Evolutionary conservation across 768 basidiomycete genomes (phyloP).

Genomic region (Clitopilus passeckerianus): DNA sequence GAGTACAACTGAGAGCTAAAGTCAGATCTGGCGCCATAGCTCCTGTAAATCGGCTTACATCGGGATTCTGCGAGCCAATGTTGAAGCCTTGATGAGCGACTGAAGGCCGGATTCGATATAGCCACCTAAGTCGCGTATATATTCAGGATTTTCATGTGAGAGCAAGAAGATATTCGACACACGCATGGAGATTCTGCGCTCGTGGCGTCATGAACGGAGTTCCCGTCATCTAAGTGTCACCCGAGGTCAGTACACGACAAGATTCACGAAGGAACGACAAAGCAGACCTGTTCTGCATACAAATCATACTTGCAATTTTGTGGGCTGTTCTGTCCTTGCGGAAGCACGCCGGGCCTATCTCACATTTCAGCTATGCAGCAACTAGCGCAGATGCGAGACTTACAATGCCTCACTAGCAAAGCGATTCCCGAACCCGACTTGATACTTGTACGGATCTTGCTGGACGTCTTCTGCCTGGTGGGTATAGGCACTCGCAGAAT

Average conservation of each 20-base stretch:
- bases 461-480: slow-evolving; percentile 19
- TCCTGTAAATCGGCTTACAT: slow-evolving; percentile 32
- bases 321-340: slow-evolving; percentile 54
- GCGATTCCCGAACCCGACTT: slow-evolving; percentile 53
- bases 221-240: slow-evolving; percentile 44
- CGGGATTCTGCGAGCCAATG: slow-evolving; percentile 48
- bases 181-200: slow-evolving; percentile 47
- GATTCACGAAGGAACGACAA: background rate
- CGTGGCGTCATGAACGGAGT: slow-evolving; percentile 57
- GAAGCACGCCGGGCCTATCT: slow-evolving; percentile 52
- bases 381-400: slow-evolving; percentile 11
- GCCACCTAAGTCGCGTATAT: slow-evolving; percentile 33
- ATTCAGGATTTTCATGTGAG: background rate
- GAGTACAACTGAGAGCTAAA: slow-evolving; percentile 44
- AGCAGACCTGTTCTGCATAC: slow-evolving; percentile 52
- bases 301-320: slow-evolving; percentile 61
- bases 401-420: slow-evolving; percentile 55
- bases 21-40: background rate
- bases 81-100: slow-evolving; percentile 64
- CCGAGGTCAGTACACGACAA: background rate
- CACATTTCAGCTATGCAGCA: background rate
- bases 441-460: slow-evolving; percentile 52
- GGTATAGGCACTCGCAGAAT: background rate
- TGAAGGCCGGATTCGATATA: slow-evolving; percentile 65
- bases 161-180: slow-evolving; percentile 14